phyloP scores from a whole-genome alignment of 257 asterid species.

The Nicotiana attenuata region DNA sequence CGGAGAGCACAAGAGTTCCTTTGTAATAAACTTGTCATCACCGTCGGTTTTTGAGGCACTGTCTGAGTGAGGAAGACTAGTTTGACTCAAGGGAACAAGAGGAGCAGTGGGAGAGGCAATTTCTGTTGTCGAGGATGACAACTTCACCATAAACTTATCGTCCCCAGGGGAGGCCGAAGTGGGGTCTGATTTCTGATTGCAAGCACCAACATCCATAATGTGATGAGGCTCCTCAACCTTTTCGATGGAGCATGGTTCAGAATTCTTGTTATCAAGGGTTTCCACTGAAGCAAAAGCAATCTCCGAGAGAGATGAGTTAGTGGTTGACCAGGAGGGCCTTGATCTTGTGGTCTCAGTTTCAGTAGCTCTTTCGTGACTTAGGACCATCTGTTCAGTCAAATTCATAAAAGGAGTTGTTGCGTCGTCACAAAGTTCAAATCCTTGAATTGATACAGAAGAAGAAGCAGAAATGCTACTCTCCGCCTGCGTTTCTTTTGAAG shows the following conservation, averaged over 20 bases:
- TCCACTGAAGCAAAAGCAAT: conserved; percentile 29
- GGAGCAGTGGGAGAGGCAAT: conserved; percentile 27
- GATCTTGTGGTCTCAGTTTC: conserved; percentile 41
- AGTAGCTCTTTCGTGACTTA: conserved; percentile 26
- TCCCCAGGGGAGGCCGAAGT: conserved; percentile 32
- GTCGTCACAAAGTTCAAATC: conserved; percentile 57
- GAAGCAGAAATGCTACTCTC: conserved; percentile 76
- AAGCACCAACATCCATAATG: conserved; percentile 24
- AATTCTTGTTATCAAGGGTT: conserved; percentile 27
- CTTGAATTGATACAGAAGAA: conserved; percentile 71
- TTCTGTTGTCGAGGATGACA: conserved; percentile 26
- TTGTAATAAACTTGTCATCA: conserved; percentile 55
- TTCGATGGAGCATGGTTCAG: conserved; percentile 24
- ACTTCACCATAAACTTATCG: conserved; percentile 51
- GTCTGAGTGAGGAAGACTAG: conserved; percentile 19
- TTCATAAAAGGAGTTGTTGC: conserved; percentile 37
- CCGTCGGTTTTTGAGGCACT: conserved; percentile 29
- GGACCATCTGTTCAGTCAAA: conserved; percentile 32
- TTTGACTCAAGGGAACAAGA: conserved; percentile 35
- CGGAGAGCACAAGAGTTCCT: conserved; percentile 28
- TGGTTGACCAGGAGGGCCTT: conserved; percentile 48
- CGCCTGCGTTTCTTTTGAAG: conserved; percentile 45
- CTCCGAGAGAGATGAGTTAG: conserved; percentile 53
- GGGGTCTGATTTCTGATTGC: conserved; percentile 11
- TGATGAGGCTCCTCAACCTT: conserved; percentile 28